phyloP scores from a whole-genome alignment of 2,329 filamentous ascomycete species.

The Exophiala dermatitidis region DNA sequence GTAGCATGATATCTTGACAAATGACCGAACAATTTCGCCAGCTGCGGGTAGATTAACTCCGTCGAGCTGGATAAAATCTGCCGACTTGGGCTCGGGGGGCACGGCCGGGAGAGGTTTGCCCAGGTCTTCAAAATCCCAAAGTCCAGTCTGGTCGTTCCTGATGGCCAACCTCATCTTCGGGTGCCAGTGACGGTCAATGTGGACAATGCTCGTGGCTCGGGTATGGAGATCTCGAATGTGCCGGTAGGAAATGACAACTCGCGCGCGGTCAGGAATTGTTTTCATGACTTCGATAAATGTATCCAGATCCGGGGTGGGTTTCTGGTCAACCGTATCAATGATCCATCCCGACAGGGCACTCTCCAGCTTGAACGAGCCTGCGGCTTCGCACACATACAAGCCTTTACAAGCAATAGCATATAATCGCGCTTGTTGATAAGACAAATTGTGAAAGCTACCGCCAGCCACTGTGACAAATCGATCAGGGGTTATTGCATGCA shows the following conservation, averaged over 20 bases:
- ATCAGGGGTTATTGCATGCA: conserved; percentile 92
- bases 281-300: conserved; percentile 89
- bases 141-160: conserved; percentile 78
- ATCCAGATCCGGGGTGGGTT: conserved; percentile 78
- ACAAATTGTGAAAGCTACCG: conserved; percentile 89
- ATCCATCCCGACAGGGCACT: conserved; percentile 88
- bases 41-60: conserved; percentile 82
- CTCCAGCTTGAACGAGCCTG: conserved; percentile 91
- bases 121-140: conserved; percentile 92
- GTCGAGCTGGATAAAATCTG: conserved; percentile 85
- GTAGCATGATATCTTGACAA: conserved; percentile 84
- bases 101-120: conserved; percentile 71
- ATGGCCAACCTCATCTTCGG: conserved; percentile 88
- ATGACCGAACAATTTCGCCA: conserved; percentile 88
- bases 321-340: conserved; percentile 84
- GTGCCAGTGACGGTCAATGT: conserved; percentile 92
- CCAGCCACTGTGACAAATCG: conserved; percentile 91
- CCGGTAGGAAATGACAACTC: conserved; percentile 91
- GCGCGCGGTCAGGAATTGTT: conserved; percentile 68
- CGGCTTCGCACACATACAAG: conserved; percentile 90
- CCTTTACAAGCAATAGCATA: conserved; percentile 89
- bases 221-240: conserved; percentile 93
- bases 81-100: conserved; percentile 64
- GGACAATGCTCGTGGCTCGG: conserved; percentile 82
- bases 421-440: conserved; percentile 93